phyloP scores from a whole-genome alignment of 2,329 filamentous ascomycete species.

The Leptographium lundbergii region DNA sequence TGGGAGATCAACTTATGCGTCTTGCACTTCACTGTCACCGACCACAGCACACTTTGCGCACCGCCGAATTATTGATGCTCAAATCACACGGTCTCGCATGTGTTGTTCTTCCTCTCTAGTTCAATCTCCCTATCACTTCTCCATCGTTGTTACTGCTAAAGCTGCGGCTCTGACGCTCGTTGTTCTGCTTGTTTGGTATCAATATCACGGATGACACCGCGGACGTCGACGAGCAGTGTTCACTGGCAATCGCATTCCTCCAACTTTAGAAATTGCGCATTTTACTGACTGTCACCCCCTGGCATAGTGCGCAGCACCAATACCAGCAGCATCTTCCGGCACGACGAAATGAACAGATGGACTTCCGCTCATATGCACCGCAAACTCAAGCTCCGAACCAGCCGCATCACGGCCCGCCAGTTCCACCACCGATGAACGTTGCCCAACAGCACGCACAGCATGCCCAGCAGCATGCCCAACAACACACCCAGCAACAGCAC shows the following conservation, averaged over 20 bases:
- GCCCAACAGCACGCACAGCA: slow-evolving; percentile 22
- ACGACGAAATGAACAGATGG: slow-evolving; percentile 17
- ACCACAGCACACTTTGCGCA: background rate
- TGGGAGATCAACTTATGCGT: background rate
- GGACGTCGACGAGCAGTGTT: background rate
- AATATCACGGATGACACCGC: background rate
- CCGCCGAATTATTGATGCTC: background rate
- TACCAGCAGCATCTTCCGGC: slow-evolving; percentile 32
- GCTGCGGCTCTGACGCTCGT: background rate
- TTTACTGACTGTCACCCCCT: slow-evolving; percentile 23
- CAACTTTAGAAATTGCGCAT: background rate
- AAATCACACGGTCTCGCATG: background rate
- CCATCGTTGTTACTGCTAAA: background rate
- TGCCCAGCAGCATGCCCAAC: slow-evolving; percentile 22
- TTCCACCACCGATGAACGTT: slow-evolving; percentile 24
- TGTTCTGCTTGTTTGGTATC: background rate
- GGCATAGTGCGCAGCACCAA: slow-evolving; percentile 28
- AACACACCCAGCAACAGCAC: slow-evolving; percentile 21
- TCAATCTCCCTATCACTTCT: background rate
- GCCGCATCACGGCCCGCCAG: slow-evolving; percentile 21
- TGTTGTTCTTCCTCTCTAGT: background rate
- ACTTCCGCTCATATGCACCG: slow-evolving; percentile 14
- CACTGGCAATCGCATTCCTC: background rate
- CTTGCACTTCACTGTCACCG: background rate
- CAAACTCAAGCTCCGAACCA: slow-evolving; percentile 16